Conservation (phyloP, 2,329 filamentous ascomycete genomes). For the Aspergillus sclerotialis region DNA sequence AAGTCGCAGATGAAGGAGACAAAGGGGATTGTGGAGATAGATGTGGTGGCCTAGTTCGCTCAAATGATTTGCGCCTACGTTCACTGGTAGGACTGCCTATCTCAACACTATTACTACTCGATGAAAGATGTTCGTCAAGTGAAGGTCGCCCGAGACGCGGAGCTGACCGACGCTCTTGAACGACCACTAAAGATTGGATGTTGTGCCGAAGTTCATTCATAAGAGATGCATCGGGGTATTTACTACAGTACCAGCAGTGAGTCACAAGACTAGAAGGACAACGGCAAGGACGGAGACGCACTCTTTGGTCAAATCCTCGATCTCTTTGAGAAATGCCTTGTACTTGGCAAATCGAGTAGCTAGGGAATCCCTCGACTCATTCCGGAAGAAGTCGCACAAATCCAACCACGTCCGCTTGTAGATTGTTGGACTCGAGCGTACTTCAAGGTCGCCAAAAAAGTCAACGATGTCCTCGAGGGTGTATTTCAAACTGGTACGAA, state of each 20-base stretch:
- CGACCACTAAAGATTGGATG: constrained; percentile 19
- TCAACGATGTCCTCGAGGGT: constrained; percentile 46
- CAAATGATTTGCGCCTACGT: constrained; percentile 28
- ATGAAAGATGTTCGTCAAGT: constrained; percentile 15
- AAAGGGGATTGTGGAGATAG: constrained; percentile 20
- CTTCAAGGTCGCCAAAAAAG: constrained; percentile 38
- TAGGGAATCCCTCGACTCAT: constrained; percentile 41
- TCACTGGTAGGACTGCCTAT: constrained; percentile 21
- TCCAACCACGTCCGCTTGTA: constrained; percentile 48
- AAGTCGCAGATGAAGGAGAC: constrained; percentile 22
- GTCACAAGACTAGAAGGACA: constrained; percentile 2
- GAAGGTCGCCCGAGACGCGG: constrained; percentile 18
- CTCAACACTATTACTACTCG: constrained; percentile 18
- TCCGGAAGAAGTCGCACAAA: constrained; percentile 39
- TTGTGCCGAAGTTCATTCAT: constrained; percentile 19
- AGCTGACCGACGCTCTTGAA: constrained; percentile 23
- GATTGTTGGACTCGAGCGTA: constrained; percentile 21
- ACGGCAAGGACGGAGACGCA: constrained; percentile 20
- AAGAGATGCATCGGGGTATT: constrained; percentile 16
- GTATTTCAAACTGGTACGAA: constrained; percentile 42
- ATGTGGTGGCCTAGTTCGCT: constrained; percentile 23
- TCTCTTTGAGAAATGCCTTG: constrained; percentile 41
- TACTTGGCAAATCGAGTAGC: constrained; percentile 45
- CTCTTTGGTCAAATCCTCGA: constrained; percentile 41
- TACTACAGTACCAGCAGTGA: constrained; percentile 17